A percentile compares a stretch with the other conserved stretches of the same genome.
Evolutionary conservation across 495 filamentous ascomycete genomes (phyloP).

Genomic region (Hyaloscypha hepaticicola): DNA sequence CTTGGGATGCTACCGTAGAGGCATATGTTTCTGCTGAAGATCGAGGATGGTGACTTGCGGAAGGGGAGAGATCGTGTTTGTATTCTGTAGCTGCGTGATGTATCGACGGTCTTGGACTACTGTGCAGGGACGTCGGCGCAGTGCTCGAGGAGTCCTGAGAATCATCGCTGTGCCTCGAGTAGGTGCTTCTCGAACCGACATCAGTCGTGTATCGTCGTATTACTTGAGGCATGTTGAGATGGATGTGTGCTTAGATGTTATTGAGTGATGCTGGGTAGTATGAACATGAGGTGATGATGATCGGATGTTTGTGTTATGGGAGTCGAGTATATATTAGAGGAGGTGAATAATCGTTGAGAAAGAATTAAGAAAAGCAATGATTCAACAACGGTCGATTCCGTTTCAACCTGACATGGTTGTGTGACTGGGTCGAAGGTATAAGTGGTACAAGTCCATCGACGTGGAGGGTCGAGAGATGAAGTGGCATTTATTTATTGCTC

Average conservation of each 20-base stretch:
- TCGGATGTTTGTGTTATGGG: not conserved
- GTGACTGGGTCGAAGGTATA: slow-evolving; percentile 6
- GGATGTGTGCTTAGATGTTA: slow-evolving; percentile 3
- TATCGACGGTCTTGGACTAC: slow-evolving; percentile 54
- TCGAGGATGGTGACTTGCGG: slow-evolving; percentile 51
- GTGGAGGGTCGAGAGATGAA: slow-evolving; percentile 3
- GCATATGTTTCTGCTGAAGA: slow-evolving; percentile 78
- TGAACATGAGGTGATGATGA: slow-evolving; percentile 4
- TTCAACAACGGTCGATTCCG: slow-evolving; percentile 14
- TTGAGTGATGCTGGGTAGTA: not conserved
- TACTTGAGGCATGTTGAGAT: slow-evolving; percentile 18
- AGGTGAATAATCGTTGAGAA: not conserved
- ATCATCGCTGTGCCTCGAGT: slow-evolving; percentile 59
- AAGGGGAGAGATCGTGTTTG: slow-evolving; percentile 34
- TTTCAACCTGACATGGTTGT: slow-evolving; percentile 23
- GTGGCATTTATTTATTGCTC: slow-evolving; percentile 6
- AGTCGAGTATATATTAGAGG: not conserved
- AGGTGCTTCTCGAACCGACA: slow-evolving; percentile 49
- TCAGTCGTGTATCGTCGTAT: slow-evolving; percentile 32
- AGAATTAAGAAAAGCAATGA: not conserved
- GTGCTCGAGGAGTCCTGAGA: slow-evolving; percentile 69
- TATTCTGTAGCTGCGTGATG: slow-evolving; percentile 42
- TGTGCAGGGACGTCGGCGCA: slow-evolving; percentile 58
- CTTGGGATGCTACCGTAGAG: slow-evolving; percentile 66
- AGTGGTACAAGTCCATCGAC: slow-evolving; percentile 11